Conservation (phyloP, 1,284 basidiomycete genomes). For the Schizopora paradoxa region DNA sequence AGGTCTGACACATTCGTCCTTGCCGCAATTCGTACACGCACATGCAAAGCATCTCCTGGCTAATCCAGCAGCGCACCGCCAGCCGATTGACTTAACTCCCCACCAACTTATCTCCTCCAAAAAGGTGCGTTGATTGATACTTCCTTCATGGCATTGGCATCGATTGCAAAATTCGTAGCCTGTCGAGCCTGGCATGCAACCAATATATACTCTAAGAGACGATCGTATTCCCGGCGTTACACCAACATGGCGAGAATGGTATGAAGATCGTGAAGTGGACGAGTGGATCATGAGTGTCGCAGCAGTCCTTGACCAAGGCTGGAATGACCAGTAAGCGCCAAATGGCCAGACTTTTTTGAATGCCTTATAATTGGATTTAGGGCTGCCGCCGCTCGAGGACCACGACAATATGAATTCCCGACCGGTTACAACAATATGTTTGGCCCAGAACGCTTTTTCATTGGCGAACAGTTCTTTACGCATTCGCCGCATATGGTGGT, state of each 20-base stretch:
- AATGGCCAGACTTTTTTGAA: conserved; percentile 7
- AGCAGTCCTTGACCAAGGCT: conserved; percentile 79
- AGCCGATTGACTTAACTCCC: conserved; percentile 61
- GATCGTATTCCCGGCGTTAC: conserved; percentile 74
- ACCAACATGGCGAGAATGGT: conserved; percentile 76
- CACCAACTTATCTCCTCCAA: conserved; percentile 88
- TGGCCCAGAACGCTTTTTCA: conserved; percentile 74
- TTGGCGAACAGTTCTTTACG: conserved; percentile 89
- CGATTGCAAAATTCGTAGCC: conserved; percentile 39
- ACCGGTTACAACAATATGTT: conserved; percentile 89
- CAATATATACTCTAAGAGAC: conserved; percentile 66
- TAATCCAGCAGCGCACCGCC: conserved; percentile 41
- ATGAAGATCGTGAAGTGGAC: conserved; percentile 83
- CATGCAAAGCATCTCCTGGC: conserved; percentile 64
- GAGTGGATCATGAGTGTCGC: conserved; percentile 90
- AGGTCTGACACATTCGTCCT: conserved; percentile 67
- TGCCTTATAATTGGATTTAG: conserved; percentile 29
- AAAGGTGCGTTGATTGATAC: conserved; percentile 36
- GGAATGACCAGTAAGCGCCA: conserved; percentile 75
- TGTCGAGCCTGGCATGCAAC: conserved; percentile 49
- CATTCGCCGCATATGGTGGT: conserved; percentile 76
- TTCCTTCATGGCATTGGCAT: conserved; percentile 2
- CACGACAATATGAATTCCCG: conserved; percentile 89
- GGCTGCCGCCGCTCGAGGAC: conserved; percentile 45
- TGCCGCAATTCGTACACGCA: conserved; percentile 75